A percentile compares a stretch with the other conserved stretches of the same genome.
These are phyloP conservation scores for Wickerhamiella alocasiicola DNA, from an alignment of 805 yeast species.

Conservation along the genomic window DNA sequence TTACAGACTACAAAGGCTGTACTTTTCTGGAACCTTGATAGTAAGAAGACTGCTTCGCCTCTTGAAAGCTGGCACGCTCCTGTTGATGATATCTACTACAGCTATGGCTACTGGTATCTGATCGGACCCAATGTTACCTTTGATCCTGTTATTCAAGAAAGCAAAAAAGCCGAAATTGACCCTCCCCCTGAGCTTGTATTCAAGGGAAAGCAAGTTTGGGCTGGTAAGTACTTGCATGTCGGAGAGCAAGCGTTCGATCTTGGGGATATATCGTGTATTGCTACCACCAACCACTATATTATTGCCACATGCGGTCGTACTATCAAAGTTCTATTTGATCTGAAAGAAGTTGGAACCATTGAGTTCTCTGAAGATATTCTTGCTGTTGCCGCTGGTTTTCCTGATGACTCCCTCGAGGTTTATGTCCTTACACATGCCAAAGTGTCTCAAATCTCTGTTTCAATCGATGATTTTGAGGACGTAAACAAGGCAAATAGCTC, in stretches of 20 bases:
- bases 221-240: slow-evolving; percentile 4
- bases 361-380: not conserved
- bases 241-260: slow-evolving; percentile 3
- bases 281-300: not conserved
- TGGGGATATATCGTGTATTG: not conserved
- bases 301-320: not conserved
- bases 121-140: slow-evolving; percentile 6
- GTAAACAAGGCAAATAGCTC: too few relatives aligned
- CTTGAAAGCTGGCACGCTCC: slow-evolving; percentile 5
- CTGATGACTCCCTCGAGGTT: slow-evolving; percentile 5
- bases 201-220: slow-evolving; percentile 3
- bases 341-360: slow-evolving; percentile 1
- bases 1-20: not conserved
- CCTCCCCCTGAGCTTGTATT: not conserved
- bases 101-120: slow-evolving; percentile 6
- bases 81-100: slow-evolving; percentile 2
- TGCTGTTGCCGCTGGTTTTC: slow-evolving; percentile 2
- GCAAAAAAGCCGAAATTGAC: not conserved
- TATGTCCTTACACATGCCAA: slow-evolving; percentile 3
- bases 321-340: slow-evolving; percentile 1
- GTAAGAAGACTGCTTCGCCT: not conserved
- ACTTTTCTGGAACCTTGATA: slow-evolving; percentile 1
- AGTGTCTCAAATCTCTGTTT: slow-evolving; percentile 3
- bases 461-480: too few relatives aligned
- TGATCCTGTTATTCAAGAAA: slow-evolving; percentile 5